phyloP scores from a whole-genome alignment of 345 rosid genomes.

The Gossypium longicalyx region DNA sequence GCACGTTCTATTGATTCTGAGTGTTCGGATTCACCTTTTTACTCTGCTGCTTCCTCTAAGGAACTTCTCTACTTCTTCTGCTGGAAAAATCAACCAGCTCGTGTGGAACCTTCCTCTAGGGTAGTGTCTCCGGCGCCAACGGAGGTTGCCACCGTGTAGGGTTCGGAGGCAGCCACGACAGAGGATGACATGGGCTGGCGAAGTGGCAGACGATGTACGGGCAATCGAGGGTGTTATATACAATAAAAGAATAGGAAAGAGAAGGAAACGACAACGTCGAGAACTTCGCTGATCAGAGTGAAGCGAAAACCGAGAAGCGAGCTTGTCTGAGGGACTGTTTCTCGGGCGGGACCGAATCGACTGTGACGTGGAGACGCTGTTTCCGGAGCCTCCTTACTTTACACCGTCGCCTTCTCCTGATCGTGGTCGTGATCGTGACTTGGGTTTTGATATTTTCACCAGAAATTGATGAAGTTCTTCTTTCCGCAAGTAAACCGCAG shows the following conservation, averaged over 20 bases:
- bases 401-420: neutral
- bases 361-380: neutral
- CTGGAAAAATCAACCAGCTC: constrained; percentile 44
- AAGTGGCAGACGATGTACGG: constrained; percentile 46
- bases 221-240: constrained; percentile 52
- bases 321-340: neutral
- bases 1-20: constrained; percentile 12
- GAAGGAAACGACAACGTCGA: constrained; percentile 28
- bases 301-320: neutral
- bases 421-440: neutral
- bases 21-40: constrained; percentile 16
- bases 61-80: constrained; percentile 76
- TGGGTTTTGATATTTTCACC: neutral
- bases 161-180: neutral
- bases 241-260: constrained; percentile 62
- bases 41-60: constrained; percentile 40
- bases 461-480: neutral
- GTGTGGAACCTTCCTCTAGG: constrained; percentile 38
- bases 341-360: neutral
- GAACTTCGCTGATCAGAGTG: neutral
- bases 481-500: no score
- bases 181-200: constrained; percentile 25
- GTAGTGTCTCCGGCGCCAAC: constrained; percentile 20
- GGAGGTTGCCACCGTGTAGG: neutral
- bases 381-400: neutral